Percentiles rank a stretch among this genome's conserved stretches.
phyloP scores from a whole-genome alignment of 352 stramenopile species.

The Phytophthora pistaciae region DNA sequence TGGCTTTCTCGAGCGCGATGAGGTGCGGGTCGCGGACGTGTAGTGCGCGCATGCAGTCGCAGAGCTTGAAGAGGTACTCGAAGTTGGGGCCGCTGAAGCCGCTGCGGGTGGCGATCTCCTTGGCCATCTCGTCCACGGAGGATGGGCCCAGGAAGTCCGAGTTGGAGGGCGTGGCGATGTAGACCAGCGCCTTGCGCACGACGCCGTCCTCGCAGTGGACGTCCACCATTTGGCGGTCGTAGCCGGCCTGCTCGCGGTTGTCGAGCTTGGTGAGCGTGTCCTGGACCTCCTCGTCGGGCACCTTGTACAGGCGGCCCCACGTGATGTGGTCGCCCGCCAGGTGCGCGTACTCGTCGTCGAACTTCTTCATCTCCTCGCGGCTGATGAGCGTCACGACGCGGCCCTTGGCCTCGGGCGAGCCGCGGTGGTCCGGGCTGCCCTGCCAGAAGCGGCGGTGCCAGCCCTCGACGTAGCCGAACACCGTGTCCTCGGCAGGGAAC shows the following conservation, averaged over 20 bases:
- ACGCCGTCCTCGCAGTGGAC: constrained; percentile 81
- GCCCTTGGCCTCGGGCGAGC: constrained; percentile 75
- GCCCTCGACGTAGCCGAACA: constrained; percentile 84
- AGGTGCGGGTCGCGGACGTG: constrained; percentile 82
- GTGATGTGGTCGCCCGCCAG: constrained; percentile 71
- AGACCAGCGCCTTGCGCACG: constrained; percentile 78
- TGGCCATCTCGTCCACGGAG: constrained; percentile 77
- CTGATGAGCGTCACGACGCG: constrained; percentile 91
- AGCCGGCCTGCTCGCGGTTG: constrained; percentile 87
- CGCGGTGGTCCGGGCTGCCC: constrained; percentile 88
- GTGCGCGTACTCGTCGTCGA: constrained; percentile 78
- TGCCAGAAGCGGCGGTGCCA: constrained; percentile 93
- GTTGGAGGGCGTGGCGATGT: constrained; percentile 88
- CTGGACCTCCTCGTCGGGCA: constrained; percentile 80
- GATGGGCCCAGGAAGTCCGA: constrained; percentile 84
- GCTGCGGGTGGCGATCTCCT: constrained; percentile 75
- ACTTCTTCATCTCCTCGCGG: constrained; percentile 75
- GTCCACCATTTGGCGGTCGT: constrained; percentile 80
- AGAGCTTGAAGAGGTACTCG: constrained; percentile 88
- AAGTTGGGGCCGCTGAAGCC: constrained; percentile 84
- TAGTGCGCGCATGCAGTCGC: constrained; percentile 80
- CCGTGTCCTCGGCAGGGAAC: constrained; percentile 69
- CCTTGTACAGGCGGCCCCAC: constrained; percentile 90
- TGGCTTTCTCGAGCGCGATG: constrained; percentile 72
- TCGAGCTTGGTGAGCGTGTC: constrained; percentile 84